These are phyloP conservation scores for Xylaria curta DNA, from an alignment of 495 filamentous ascomycete species.

Conservation along the genomic window DNA sequence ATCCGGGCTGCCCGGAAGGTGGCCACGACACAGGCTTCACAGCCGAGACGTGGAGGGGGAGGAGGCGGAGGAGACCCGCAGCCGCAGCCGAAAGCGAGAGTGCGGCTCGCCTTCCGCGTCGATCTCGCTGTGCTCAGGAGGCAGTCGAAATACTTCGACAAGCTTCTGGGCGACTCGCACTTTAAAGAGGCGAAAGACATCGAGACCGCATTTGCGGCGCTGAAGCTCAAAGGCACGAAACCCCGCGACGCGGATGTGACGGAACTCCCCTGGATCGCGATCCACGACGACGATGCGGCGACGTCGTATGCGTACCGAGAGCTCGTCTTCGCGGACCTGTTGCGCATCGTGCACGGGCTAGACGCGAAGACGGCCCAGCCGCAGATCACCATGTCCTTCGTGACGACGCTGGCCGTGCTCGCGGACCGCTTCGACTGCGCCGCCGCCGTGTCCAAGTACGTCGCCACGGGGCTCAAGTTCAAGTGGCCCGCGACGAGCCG, in stretches of 20 bases:
- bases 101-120: constrained; percentile 48
- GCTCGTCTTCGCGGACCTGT: constrained; percentile 60
- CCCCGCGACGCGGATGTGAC: constrained; percentile 52
- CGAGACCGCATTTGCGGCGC: constrained; percentile 46
- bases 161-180: constrained; percentile 55
- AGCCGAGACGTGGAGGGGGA: constrained; percentile 27
- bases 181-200: constrained; percentile 61
- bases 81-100: constrained; percentile 41
- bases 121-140: constrained; percentile 46
- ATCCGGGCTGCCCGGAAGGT: constrained; percentile 39
- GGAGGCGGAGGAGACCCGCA: constrained; percentile 16
- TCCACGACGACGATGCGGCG: constrained; percentile 65
- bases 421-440: constrained; percentile 69
- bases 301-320: constrained; percentile 57
- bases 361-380: constrained; percentile 43
- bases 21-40: not conserved
- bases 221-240: constrained; percentile 48
- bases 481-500: constrained; percentile 55
- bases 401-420: constrained; percentile 69
- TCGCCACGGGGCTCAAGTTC: constrained; percentile 46
- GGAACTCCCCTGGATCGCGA: constrained; percentile 60
- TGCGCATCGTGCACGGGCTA: constrained; percentile 62
- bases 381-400: constrained; percentile 54
- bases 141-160: constrained; percentile 65
- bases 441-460: constrained; percentile 51